Evolutionary conservation across 177 flowering plant species (phyloP).

Genomic region (Vitis hybrid): DNA sequence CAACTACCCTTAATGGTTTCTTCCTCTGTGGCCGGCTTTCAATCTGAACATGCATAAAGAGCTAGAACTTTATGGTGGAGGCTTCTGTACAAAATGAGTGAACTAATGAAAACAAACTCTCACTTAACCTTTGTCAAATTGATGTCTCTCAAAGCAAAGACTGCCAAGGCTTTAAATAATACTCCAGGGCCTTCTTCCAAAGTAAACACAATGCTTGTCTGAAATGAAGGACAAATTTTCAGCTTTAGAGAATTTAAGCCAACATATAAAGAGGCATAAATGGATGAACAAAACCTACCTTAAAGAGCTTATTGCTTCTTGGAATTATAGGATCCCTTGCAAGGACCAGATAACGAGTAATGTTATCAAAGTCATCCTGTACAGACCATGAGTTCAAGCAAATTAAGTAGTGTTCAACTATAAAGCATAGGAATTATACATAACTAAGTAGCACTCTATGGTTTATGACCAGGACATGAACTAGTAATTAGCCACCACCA

Average conservation of each 20-base stretch:
- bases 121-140: conserved; percentile 31
- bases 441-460: neutral
- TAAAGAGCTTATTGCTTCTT: conserved; percentile 14
- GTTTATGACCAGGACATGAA: neutral
- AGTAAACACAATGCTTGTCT: conserved; percentile 42
- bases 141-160: conserved; percentile 30
- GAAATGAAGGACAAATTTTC: neutral
- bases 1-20: neutral
- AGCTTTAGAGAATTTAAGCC: neutral
- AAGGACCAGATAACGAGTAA: conserved; percentile 20
- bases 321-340: conserved; percentile 27
- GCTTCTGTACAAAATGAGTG: neutral
- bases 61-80: neutral
- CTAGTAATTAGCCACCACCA: neutral
- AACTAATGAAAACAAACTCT: neutral
- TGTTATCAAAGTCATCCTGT: conserved; percentile 17
- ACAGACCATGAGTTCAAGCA: neutral
- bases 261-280: neutral
- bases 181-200: conserved; percentile 36
- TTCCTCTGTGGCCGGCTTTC: neutral
- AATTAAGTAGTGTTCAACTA: neutral
- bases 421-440: too few species aligned
- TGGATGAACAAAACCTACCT: conserved; percentile 3
- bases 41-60: neutral
- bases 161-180: conserved; percentile 35